A percentile compares a stretch with the other conserved stretches of the same genome.
phyloP scores from a whole-genome alignment of 2,329 filamentous ascomycete genomes.

The Talaromyces islandicus region DNA sequence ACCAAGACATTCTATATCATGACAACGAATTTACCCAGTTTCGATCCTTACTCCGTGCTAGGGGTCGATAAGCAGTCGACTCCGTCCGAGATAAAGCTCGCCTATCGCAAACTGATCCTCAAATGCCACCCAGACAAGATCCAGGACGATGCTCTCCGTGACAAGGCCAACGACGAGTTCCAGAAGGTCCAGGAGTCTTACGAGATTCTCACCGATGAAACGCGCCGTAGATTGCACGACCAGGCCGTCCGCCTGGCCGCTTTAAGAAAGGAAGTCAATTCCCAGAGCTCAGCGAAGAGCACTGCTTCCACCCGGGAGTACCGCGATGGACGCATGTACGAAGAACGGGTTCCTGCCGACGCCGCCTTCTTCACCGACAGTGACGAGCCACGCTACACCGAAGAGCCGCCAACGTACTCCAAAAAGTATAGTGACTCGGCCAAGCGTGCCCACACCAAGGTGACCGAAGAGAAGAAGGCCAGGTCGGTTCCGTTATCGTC shows the following conservation, averaged over 20 bases:
- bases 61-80: conserved; percentile 69
- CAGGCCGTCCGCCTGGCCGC: conserved; percentile 63
- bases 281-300: conserved; percentile 30
- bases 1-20: conserved; percentile 7
- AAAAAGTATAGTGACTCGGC: conserved; percentile 36
- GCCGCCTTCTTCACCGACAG: conserved; percentile 25
- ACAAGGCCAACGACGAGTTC: conserved; percentile 77
- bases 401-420: conserved; percentile 31
- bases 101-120: conserved; percentile 79
- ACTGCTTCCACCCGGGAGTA: conserved; percentile 27
- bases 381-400: conserved; percentile 30
- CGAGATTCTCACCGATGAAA: conserved; percentile 77
- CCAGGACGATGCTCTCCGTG: conserved; percentile 69
- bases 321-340: conserved; percentile 38
- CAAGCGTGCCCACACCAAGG: conserved; percentile 26
- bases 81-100: conserved; percentile 64
- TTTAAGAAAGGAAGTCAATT: conserved; percentile 51
- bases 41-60: conserved; percentile 75
- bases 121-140: conserved; percentile 91
- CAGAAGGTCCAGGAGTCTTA: conserved; percentile 90
- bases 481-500: conserved; percentile 22
- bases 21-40: conserved; percentile 25
- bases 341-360: conserved; percentile 36
- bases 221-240: conserved; percentile 69
- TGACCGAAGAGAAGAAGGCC: conserved; percentile 31